Percentiles rank a stretch among this genome's conserved stretches.
These are phyloP conservation scores for Articulospora tetracladia DNA, from an alignment of 495 filamentous ascomycete species.

Conservation along the genomic window DNA sequence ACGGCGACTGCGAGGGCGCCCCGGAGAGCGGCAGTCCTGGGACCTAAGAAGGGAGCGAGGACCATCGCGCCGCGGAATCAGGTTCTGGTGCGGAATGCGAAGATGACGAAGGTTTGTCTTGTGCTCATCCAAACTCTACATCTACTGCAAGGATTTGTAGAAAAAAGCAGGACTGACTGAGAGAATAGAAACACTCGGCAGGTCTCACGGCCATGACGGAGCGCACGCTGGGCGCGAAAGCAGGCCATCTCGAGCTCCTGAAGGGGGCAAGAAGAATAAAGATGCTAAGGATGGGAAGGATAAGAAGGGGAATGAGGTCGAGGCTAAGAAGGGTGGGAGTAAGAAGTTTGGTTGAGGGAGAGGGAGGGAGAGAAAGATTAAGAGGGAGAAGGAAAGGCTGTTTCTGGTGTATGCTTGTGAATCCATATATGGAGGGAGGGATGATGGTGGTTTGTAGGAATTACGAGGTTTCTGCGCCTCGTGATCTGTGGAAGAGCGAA, in stretches of 20 bases:
- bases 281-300: slow-evolving; percentile 31
- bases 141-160: background rate
- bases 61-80: slow-evolving; percentile 69
- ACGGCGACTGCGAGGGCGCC: slow-evolving; percentile 9
- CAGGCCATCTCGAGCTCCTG: slow-evolving; percentile 71
- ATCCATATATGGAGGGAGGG: no score
- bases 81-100: slow-evolving; percentile 52
- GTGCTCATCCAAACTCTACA: slow-evolving; percentile 1
- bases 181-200: slow-evolving; percentile 56
- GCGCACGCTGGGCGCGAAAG: slow-evolving; percentile 59
- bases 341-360: slow-evolving; percentile 28
- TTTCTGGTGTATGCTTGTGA: no score
- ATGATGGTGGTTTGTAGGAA: no score
- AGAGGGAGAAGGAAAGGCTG: background rate
- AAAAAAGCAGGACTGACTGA: slow-evolving; percentile 4
- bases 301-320: slow-evolving; percentile 16
- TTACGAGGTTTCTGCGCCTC: no score
- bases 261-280: slow-evolving; percentile 61
- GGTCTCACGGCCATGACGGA: slow-evolving; percentile 64
- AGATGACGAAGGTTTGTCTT: slow-evolving; percentile 55
- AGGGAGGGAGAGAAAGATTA: background rate
- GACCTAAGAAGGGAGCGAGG: slow-evolving; percentile 51
- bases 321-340: slow-evolving; percentile 25
- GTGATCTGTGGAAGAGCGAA: no score
- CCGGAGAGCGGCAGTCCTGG: slow-evolving; percentile 7